phyloP scores from a whole-genome alignment of 1,284 basidiomycete genomes.

The Neonothopanus nambi region DNA sequence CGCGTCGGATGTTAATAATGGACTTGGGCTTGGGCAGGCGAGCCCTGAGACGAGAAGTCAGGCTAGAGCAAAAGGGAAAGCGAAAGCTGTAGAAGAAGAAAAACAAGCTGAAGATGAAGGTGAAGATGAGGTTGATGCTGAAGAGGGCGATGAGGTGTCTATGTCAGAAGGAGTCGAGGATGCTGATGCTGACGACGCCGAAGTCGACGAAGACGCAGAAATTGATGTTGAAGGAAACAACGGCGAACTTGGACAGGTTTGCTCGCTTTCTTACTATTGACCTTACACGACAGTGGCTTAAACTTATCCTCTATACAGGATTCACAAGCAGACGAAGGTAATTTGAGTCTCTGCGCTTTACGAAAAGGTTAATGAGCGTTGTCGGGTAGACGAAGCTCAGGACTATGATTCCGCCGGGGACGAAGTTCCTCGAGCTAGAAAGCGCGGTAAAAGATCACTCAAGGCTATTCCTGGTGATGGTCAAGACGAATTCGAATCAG shows the following conservation, averaged over 20 bases:
- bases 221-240: conserved; percentile 23
- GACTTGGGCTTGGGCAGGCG: neutral
- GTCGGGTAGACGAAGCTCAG: neutral
- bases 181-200: conserved; percentile 16
- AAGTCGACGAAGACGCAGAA: conserved; percentile 34
- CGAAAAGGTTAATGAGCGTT: neutral
- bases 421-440: neutral
- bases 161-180: conserved; percentile 35
- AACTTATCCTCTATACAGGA: neutral
- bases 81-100: conserved; percentile 1
- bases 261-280: neutral
- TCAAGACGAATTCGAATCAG: conserved; percentile 28
- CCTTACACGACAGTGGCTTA: neutral
- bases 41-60: neutral
- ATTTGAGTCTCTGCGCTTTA: neutral
- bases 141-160: conserved; percentile 26
- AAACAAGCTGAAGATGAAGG: conserved; percentile 5
- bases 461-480: neutral
- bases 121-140: conserved; percentile 10
- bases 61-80: conserved; percentile 8
- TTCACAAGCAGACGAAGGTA: neutral
- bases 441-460: too few species aligned
- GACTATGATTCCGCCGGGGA: neutral
- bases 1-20: neutral
- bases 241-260: conserved; percentile 11